These are phyloP conservation scores for Macrophomina phaseolina DNA, from an alignment of 2,329 filamentous ascomycete genomes.

Conservation along the genomic window DNA sequence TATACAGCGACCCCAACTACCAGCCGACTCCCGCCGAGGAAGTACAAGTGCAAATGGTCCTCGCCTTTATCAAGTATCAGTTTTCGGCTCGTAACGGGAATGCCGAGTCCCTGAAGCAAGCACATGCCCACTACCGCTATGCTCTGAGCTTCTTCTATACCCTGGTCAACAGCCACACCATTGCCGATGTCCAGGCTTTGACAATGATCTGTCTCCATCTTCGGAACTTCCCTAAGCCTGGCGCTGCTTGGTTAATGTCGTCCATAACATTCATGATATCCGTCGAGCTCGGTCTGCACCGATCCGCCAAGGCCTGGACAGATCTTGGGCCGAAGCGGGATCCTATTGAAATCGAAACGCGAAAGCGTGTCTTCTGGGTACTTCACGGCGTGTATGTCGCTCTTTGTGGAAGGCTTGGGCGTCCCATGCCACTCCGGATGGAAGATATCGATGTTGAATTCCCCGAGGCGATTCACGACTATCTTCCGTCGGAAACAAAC, in stretches of 20 bases:
- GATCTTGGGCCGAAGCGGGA: slow-evolving; percentile 50
- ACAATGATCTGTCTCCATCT: slow-evolving; percentile 74
- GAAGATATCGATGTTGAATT: slow-evolving; percentile 82
- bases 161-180: slow-evolving; percentile 64
- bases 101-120: slow-evolving; percentile 62
- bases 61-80: slow-evolving; percentile 79
- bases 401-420: slow-evolving; percentile 76
- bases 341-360: slow-evolving; percentile 73
- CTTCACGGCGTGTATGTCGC: slow-evolving; percentile 70
- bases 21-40: slow-evolving; percentile 67
- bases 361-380: slow-evolving; percentile 80
- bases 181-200: slow-evolving; percentile 75
- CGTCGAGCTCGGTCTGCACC: slow-evolving; percentile 76
- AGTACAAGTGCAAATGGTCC: slow-evolving; percentile 78
- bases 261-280: slow-evolving; percentile 70
- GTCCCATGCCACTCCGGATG: slow-evolving; percentile 74
- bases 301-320: slow-evolving; percentile 67
- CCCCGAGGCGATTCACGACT: slow-evolving; percentile 73
- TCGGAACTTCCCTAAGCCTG: slow-evolving; percentile 79
- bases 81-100: slow-evolving; percentile 73
- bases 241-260: slow-evolving; percentile 72
- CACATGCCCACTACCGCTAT: slow-evolving; percentile 81
- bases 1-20: slow-evolving; percentile 73
- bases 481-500: slow-evolving; percentile 61
- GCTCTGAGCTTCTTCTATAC: slow-evolving; percentile 72